phyloP scores from a whole-genome alignment of 371 early-diverging fungal genomes.

The Coemansia sp. region DNA sequence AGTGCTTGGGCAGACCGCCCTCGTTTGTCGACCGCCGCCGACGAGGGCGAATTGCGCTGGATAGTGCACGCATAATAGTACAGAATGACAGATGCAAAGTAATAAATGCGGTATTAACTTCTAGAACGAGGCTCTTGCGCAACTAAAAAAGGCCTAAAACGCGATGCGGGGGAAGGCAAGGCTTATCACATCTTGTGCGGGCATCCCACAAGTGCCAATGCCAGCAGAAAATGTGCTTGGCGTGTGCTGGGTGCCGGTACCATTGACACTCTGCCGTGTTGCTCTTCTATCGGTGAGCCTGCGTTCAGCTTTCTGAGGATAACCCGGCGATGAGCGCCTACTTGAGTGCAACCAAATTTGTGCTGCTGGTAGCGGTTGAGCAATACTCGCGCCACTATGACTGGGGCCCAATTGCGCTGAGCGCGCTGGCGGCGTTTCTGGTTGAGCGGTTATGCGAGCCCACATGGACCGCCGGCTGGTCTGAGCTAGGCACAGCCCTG shows the following conservation, averaged over 20 bases:
- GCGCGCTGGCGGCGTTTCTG: constrained; percentile 28
- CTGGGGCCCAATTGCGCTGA: constrained; percentile 32
- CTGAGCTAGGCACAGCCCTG: constrained; percentile 3
- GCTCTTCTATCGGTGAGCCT: too few relatives aligned
- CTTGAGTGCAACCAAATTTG: constrained; percentile 38
- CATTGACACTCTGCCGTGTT: too few relatives aligned
- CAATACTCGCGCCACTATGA: constrained; percentile 43
- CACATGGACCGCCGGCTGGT: constrained; percentile 3
- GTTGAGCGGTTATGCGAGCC: constrained; percentile 22
- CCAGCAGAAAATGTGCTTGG: background rate
- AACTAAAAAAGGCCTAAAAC: background rate
- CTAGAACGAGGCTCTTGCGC: background rate
- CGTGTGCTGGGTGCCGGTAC: background rate
- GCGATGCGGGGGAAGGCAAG: background rate
- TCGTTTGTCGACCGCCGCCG: constrained; percentile 15
- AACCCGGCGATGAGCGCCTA: constrained; percentile 5
- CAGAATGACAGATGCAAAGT: constrained; percentile 5
- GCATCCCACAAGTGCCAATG: too few relatives aligned
- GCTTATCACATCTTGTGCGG: too few relatives aligned
- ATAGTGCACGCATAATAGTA: constrained; percentile 24
- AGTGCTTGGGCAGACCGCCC: constrained; percentile 5
- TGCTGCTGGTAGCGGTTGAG: constrained; percentile 31
- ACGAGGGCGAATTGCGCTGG: constrained; percentile 34
- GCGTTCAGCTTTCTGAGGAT: too few relatives aligned
- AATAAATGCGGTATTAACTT: background rate